phyloP scores from a whole-genome alignment of 2,329 filamentous ascomycete genomes.

The Trichoderma cornu-damae region DNA sequence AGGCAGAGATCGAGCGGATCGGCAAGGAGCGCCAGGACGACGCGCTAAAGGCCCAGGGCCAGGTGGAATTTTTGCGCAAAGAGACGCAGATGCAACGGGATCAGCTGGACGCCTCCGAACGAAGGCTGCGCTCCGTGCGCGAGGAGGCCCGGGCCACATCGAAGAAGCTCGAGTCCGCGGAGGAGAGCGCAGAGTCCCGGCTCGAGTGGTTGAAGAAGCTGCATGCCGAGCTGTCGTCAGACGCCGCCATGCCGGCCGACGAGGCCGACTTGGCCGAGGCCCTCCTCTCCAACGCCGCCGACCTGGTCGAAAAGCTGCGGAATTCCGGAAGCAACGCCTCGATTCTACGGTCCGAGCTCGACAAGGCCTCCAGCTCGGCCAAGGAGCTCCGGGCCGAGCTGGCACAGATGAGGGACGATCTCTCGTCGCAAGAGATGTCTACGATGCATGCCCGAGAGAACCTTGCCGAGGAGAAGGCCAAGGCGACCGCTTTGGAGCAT shows the following conservation, averaged over 20 bases:
- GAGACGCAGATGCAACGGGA: conserved; percentile 57
- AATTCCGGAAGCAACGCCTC: conserved; percentile 55
- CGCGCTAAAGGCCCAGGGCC: conserved; percentile 53
- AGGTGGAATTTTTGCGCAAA: conserved; percentile 58
- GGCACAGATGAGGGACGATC: conserved; percentile 46
- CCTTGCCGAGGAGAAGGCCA: conserved; percentile 50
- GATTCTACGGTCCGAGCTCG: conserved; percentile 59
- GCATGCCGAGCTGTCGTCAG: conserved; percentile 53
- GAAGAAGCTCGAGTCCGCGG: conserved; percentile 46
- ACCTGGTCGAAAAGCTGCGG: conserved; percentile 55
- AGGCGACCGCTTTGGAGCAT: conserved; percentile 48
- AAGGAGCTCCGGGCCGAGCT: conserved; percentile 55
- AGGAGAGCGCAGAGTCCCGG: conserved; percentile 50
- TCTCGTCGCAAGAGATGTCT: conserved; percentile 49
- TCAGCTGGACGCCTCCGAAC: conserved; percentile 53
- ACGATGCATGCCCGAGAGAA: conserved; percentile 50
- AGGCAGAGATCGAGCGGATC: conserved; percentile 64
- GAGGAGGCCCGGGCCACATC: conserved; percentile 50
- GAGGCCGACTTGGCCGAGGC: conserved; percentile 54
- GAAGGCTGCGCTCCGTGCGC: conserved; percentile 49
- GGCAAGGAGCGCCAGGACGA: conserved; percentile 55
- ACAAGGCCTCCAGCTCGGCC: conserved; percentile 51
- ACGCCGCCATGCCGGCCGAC: conserved; percentile 50
- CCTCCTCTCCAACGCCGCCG: conserved; percentile 53
- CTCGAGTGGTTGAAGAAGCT: conserved; percentile 53